phyloP scores from a whole-genome alignment of 805 yeast species.

The Hanseniaspora nectarophila region DNA sequence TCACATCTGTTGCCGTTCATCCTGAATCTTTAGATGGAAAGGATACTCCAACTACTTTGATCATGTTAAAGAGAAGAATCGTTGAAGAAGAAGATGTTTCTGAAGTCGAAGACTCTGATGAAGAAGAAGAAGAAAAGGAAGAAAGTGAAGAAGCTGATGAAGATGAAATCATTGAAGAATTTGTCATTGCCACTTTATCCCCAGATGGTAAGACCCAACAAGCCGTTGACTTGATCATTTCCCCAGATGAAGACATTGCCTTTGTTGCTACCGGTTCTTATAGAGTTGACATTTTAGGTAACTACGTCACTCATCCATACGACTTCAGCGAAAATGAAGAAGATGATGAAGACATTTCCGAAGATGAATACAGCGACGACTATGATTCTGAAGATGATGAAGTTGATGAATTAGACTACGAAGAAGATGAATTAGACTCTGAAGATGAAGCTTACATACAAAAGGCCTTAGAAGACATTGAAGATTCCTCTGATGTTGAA shows the following conservation, averaged over 20 bases:
- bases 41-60: conserved; percentile 75
- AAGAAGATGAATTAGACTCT: conserved; percentile 29
- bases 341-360: conserved; percentile 40
- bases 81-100: conserved; percentile 37
- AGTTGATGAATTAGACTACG: conserved; percentile 45
- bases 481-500: conserved; percentile 59
- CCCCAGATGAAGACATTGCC: conserved; percentile 86
- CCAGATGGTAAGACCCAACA: conserved; percentile 82
- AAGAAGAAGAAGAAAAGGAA: conserved; percentile 27
- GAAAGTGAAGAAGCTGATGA: conserved; percentile 29
- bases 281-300: conserved; percentile 84
- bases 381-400: conserved; percentile 27
- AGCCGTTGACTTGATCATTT: conserved; percentile 75
- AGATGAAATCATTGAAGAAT: conserved; percentile 66
- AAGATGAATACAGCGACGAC: conserved; percentile 30
- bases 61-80: conserved; percentile 64
- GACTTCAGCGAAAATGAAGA: conserved; percentile 45
- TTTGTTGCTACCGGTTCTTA: conserved; percentile 95
- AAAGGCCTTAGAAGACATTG: conserved; percentile 50
- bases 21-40: conserved; percentile 71
- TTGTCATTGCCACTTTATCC: conserved; percentile 75
- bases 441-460: conserved; percentile 31
- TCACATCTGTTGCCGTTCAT: conserved; percentile 92
- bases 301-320: conserved; percentile 90
- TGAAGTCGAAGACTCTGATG: conserved; percentile 25